phyloP scores from a whole-genome alignment of 129 eudicot genomes.

The Flaveria brownii region DNA sequence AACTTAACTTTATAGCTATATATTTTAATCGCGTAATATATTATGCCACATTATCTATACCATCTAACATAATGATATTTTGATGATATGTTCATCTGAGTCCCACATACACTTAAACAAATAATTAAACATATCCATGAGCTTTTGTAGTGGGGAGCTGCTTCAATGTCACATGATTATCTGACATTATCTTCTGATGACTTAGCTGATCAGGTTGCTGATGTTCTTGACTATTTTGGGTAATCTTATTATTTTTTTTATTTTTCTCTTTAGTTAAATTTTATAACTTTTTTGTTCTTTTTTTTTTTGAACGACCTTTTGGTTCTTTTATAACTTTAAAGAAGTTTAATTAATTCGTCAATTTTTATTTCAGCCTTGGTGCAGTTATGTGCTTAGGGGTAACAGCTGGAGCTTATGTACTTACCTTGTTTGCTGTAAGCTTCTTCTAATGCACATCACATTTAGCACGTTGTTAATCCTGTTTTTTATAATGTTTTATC shows the following conservation, averaged over 20 bases:
- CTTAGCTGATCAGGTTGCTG: constrained; percentile 88
- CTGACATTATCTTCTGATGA: constrained; percentile 61
- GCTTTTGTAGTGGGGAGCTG: constrained; percentile 84
- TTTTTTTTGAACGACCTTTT: background rate
- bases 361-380: constrained; percentile 55
- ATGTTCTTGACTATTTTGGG: constrained; percentile 86
- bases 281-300: background rate
- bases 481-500: constrained; percentile 5
- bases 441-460: background rate
- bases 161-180: constrained; percentile 49
- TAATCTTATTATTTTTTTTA: constrained; percentile 27
- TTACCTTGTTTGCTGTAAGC: constrained; percentile 90
- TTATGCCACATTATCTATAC: constrained; percentile 12
- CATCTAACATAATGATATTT: constrained; percentile 6
- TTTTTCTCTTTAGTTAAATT: background rate
- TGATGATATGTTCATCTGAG: constrained; percentile 6
- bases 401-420: constrained; percentile 92
- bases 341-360: constrained; percentile 17
- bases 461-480: background rate
- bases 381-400: constrained; percentile 93
- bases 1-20: constrained; percentile 2
- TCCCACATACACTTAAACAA: background rate
- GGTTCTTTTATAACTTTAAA: background rate
- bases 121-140: constrained; percentile 25
- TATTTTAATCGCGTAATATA: background rate